Evolutionary conservation across 1,284 basidiomycete species (phyloP), one percentile per base, ranked within the genome.

Genomic region (Erythrobasidium hasegawianum): DNA sequence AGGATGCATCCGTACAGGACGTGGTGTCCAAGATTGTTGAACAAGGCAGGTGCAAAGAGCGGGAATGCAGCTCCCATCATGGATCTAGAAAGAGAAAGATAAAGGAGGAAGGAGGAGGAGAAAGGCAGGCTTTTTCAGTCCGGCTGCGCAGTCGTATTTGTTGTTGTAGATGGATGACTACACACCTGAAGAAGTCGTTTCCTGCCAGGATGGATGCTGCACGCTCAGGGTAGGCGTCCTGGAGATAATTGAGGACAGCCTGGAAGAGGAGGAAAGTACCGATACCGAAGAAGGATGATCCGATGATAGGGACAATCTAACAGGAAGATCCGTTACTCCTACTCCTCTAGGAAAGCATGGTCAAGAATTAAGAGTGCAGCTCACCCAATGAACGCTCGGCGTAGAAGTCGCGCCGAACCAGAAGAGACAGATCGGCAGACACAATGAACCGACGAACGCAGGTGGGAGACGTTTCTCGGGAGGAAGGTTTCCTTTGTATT

Each of bases 401-500:
- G 43, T 40, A 20, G 1, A 59, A 67, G 2, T 71, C 76, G 77
- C 78, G 9, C 76, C 78, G 53, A 77, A 78, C 22, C 75, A 68
- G 60, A 90, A 83, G 16, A 90, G 76, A 24, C 86, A 87, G 53
- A 87, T 75, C 0, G 87, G 87, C 1, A 86, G 83, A 8, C 43
- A 47, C 7, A 47, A 18, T 5, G 43, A 5, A 5, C 43, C 43
- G 22, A 47, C 16, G 7, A 5, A 18, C 16, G 43, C 43, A 18
- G 43, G 43, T n/a, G 16, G 22, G 4, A 47, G 22, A n/a, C 43
- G 43, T 16, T 24, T 47, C 22, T 47, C 43, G n/a, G 43, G 43
- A n/a, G 43, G 43, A n/a, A 47, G 22, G n/a, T 47, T 47, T 5
- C 43, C 43, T 8, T 47, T 49, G n/a, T 55, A 49, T n/a, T 16